Conservation (phyloP, 1,284 basidiomycete species). For the Ceratobasidium sp. region DNA sequence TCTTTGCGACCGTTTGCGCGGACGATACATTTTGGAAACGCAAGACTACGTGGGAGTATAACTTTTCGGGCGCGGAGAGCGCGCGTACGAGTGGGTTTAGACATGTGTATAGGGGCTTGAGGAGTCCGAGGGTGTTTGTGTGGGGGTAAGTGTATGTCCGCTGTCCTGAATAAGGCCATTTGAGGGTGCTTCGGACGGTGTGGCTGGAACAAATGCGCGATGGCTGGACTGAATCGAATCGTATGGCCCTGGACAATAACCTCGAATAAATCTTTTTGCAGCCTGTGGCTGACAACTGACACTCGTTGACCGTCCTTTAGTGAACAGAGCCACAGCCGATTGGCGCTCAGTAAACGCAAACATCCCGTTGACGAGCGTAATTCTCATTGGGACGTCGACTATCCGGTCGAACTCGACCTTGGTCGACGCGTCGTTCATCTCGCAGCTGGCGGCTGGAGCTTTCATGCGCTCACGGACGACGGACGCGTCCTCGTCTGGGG, state of each 20-base stretch:
- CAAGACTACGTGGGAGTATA: constrained; percentile 77
- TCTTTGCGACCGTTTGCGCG: constrained; percentile 66
- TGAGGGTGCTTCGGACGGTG: not conserved
- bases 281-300: constrained; percentile 4
- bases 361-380: constrained; percentile 51
- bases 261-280: too few relatives aligned
- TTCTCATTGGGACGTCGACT: constrained; percentile 62
- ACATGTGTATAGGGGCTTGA: constrained; percentile 78
- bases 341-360: constrained; percentile 60
- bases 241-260: too few relatives aligned
- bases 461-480: constrained; percentile 78
- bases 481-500: constrained; percentile 88
- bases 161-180: not conserved
- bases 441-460: constrained; percentile 85
- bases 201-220: constrained; percentile 4
- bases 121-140: constrained; percentile 69
- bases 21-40: constrained; percentile 85
- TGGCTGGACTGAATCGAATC: too few relatives aligned
- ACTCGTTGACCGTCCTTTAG: constrained; percentile 54
- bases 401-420: constrained; percentile 68
- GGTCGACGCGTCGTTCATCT: constrained; percentile 75
- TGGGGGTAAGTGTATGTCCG: constrained; percentile 73
- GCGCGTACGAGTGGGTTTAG: constrained; percentile 80
- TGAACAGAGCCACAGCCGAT: constrained; percentile 65
- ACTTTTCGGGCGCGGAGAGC: constrained; percentile 73